Conservation (phyloP, 352 stramenopile genomes). For the Thraustochytrium sp. region DNA sequence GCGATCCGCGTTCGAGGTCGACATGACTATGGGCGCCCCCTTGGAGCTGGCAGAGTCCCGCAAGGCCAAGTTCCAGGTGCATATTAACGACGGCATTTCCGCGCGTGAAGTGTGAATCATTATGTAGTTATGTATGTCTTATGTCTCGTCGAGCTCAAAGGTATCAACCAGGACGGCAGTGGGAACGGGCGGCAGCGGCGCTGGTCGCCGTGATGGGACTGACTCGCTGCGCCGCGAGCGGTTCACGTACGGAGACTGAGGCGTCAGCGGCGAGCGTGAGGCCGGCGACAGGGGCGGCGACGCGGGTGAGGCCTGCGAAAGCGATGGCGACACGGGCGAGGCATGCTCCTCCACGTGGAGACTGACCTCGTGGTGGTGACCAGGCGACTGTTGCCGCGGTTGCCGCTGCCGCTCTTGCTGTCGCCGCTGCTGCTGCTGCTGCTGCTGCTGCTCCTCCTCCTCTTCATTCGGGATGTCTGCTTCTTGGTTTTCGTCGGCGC, state of each 20-base stretch:
- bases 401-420: too few relatives aligned
- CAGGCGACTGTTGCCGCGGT: too few relatives aligned
- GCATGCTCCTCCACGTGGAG: too few relatives aligned
- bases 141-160: background rate
- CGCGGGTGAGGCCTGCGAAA: background rate
- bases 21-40: background rate
- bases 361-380: too few relatives aligned
- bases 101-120: background rate
- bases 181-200: background rate
- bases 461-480: too few relatives aligned
- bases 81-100: background rate
- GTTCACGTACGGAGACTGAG: background rate
- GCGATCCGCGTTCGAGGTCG: background rate
- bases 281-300: too few relatives aligned
- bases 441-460: too few relatives aligned
- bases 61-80: background rate
- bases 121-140: background rate
- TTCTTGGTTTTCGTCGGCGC: too few relatives aligned
- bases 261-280: background rate
- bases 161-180: background rate
- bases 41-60: background rate
- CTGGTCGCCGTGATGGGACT: background rate
- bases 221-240: background rate
- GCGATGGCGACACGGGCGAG: too few relatives aligned
- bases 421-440: too few relatives aligned